Evolutionary conservation across 495 filamentous ascomycete genomes (phyloP).

Genomic region (Echria macrotheca): DNA sequence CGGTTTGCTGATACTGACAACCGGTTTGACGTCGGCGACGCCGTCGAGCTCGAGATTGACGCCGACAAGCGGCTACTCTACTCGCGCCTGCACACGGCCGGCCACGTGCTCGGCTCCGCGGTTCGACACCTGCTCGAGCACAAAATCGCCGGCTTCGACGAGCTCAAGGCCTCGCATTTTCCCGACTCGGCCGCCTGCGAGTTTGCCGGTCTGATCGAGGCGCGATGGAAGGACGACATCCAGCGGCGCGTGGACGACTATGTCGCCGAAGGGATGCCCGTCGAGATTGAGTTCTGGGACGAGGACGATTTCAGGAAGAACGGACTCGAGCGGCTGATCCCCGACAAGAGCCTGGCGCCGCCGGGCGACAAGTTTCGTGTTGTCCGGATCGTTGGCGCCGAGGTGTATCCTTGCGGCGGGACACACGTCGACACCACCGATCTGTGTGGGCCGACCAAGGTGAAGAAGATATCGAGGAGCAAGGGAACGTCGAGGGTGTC

Average conservation of each 20-base stretch:
- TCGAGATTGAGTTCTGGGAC: slow-evolving; percentile 57
- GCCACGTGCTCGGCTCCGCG: slow-evolving; percentile 57
- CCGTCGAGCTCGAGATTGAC: slow-evolving; percentile 48
- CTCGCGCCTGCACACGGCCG: slow-evolving; percentile 60
- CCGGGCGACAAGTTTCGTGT: slow-evolving; percentile 46
- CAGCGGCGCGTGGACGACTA: slow-evolving; percentile 49
- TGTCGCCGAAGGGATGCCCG: slow-evolving; percentile 44
- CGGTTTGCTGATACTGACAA: slow-evolving; percentile 28
- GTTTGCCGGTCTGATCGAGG: slow-evolving; percentile 55
- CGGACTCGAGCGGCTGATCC: slow-evolving; percentile 44
- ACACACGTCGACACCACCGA: slow-evolving; percentile 56
- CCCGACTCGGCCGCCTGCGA: slow-evolving; percentile 55
- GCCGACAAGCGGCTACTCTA: slow-evolving; percentile 47
- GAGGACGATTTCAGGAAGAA: slow-evolving; percentile 44
- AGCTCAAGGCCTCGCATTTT: slow-evolving; percentile 59
- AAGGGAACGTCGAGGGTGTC: slow-evolving; percentile 53
- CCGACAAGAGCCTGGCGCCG: slow-evolving; percentile 38
- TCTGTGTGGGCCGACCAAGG: slow-evolving; percentile 46
- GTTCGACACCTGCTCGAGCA: slow-evolving; percentile 49
- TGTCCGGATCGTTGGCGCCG: slow-evolving; percentile 54
- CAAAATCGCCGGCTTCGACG: slow-evolving; percentile 46
- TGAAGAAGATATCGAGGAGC: slow-evolving; percentile 55
- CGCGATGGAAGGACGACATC: slow-evolving; percentile 52
- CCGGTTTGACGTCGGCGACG: slow-evolving; percentile 32
- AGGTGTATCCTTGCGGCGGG: slow-evolving; percentile 60